Base-by-base conservation (phyloP, 805 yeast genomes). In the Candida golubevii region DNA sequence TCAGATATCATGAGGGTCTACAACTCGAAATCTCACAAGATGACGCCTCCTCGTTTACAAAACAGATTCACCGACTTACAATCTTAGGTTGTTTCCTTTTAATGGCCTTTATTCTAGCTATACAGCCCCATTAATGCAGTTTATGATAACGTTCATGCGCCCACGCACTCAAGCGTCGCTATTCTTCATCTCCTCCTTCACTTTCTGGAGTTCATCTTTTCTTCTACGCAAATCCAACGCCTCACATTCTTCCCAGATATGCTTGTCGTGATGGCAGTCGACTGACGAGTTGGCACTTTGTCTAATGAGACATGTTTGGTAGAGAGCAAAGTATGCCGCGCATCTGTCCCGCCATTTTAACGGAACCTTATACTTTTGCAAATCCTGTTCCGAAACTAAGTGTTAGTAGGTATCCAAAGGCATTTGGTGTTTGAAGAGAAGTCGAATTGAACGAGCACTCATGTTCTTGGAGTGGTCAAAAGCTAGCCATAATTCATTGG, bases 201-300 rank as follows among this genome's bases (percentile, higher is more conserved):
- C 66, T 46, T 73, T 74, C 58, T 79, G 77, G 63, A 85, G 71
- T 67, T 84, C 90, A 60, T 80, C 73, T 46, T 84, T 86, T 66
- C 96, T 79, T 70, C 93, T 79, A 62, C 81, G 76, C 70, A 83
- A 86, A 61, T 88, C 95, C 63, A 82, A 65, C 62, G 84, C 84
- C 66, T 87, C 85, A 64, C 96, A 87, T 61, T 85, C 85, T 64
- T 87, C 96, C 74, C 89, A 88, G 35, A 74, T 81, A 56, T 88
- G 95, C 62, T 88, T 80, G 67, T 83, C 88, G 51, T 83, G 83
- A 46, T 76, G 72, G 57, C 96, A 87, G 55, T 78, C 80, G 36
- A 70, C 69, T 5, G 71, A 62, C 2, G 66, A 58, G 56, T 68
- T 69, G 46, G 73, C 74, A 12, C 67, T 60, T 51, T 69, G 72